Evolutionary conservation across 2,329 filamentous ascomycete genomes (phyloP), one percentile per base, ranked within the genome.

Genomic region (Neophaeococcomyces mojaviensis): DNA sequence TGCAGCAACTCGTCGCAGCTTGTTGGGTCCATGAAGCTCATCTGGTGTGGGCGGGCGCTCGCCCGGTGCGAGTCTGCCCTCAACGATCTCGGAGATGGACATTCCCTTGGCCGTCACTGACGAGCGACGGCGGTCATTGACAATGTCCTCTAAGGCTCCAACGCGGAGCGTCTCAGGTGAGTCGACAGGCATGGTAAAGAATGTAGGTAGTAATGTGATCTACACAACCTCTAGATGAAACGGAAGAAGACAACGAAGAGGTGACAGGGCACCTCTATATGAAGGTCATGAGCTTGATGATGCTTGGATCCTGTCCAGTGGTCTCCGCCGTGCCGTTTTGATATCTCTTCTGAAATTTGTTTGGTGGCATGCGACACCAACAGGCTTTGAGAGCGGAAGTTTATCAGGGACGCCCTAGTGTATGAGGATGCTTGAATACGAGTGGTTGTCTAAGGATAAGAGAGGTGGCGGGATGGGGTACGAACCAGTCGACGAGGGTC

Each of bases 1-100:
- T 54, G 78, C 81, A 12, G 80, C 77, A 18, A 68, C 58, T 33
- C 65, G 60, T 20, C 64, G 64, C 16, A 68, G 56, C 4, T 52
- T 59, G 20, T 46, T 20, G 8, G 53, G 49, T n/a, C 55, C 54
- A 19, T 37, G 31, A 3, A 44, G 41, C 22, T 44, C 41, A 18
- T 36, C 41, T 16, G 12, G 9, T 4, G 41, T 37, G 19, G 41
- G 41, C 26, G 36, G 20, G 22, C 41, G 41, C 20, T 44, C 41
- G 33, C 41, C 41, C 3, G 32, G 31, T 5, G 18, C 41, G 16
- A 36, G 13, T 7, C 36, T 28, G 9, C 16, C 19, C 15, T 36
- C 28, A 3, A 15, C 26, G 3, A 26, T 19, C 12, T 22, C 8
- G 7, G 20, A 13, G 7, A 22, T 16, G 6, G 12, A 13, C 18